Base-by-base conservation (phyloP, 441 rosid species). In the Eruca vesicaria region DNA sequence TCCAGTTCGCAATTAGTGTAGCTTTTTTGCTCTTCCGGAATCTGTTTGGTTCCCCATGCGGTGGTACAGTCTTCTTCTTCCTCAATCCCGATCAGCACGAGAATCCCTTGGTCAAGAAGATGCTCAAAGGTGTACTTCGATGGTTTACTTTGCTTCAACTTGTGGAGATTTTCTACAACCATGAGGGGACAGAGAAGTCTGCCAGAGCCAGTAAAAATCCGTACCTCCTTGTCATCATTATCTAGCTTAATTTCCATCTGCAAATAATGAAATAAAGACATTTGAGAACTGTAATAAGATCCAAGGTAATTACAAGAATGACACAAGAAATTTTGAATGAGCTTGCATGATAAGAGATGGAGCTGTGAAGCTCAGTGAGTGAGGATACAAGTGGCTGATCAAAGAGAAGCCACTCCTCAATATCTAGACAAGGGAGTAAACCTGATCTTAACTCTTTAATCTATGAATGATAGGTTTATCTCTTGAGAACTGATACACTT, bases 161-260 rank as follows among this genome's bases (percentile, higher is more conserved):
- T 89, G 68, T 66, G 61, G 32, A 93, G 80, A 76, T 91, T 93
- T 76, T 88, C 86, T 53, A 91, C 90, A 67, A 93, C 93, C 69
- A 91, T 38, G 63, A 96, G 98, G 66, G 98, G 99, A 10, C 94
- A 96, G 68, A 93, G 84, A 64, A 93, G 84, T 85, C 99, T 90
- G 74, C 98, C 98, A 69, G 92, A 86, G 73, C 91, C 98, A 53
- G 92, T 78, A 84, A 82, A 91, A 61, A 96, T 86, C 55, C 98
- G 84, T 15, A 93, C 92, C 84, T 91, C 98, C 63, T 80, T 79
- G 14, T 85, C 87, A 23, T 79, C 88, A 28, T 74, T 85, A 65
- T 93, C 99, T 76, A 86, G 77, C 80, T 93, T 96, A 66, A 96
- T 89, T 84, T 93, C 97, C 67, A 93, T 85, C 99, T 96, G 71